Conservation (phyloP, 129 eudicot genomes). For the Centella asiatica region DNA sequence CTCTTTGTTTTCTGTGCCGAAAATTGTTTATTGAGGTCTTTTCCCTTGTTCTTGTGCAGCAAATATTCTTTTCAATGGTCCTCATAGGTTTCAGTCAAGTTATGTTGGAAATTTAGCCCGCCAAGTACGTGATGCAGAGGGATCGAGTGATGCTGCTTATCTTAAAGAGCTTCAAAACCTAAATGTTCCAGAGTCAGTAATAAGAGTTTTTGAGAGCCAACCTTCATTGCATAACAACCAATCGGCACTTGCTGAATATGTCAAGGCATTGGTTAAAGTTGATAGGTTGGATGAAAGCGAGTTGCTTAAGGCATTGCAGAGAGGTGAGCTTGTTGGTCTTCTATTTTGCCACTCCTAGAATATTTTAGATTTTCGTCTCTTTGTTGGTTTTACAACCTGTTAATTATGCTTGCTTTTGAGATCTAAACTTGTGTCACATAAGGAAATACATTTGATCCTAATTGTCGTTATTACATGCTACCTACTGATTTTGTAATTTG, state of each 20-base stretch:
- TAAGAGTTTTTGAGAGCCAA: constrained; percentile 72
- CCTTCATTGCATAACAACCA: constrained; percentile 70
- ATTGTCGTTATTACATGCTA: no score
- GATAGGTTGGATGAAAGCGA: constrained; percentile 85
- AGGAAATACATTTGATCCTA: no score
- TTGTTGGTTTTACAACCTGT: background rate
- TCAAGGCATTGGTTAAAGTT: constrained; percentile 81
- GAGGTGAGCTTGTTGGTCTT: constrained; percentile 38
- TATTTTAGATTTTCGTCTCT: no score
- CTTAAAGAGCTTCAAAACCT: constrained; percentile 54
- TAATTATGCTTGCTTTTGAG: no score
- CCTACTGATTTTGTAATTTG: no score
- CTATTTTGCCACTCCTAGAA: background rate
- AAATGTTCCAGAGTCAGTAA: constrained; percentile 79
- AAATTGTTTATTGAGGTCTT: background rate
- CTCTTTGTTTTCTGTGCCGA: background rate
- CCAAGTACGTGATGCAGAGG: constrained; percentile 48
- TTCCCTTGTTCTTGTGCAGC: constrained; percentile 18
- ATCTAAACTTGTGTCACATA: no score
- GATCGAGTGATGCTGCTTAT: constrained; percentile 40
- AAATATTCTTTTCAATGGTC: constrained; percentile 25
- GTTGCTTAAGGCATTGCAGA: constrained; percentile 75
- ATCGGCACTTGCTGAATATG: constrained; percentile 78
- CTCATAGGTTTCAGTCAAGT: constrained; percentile 52
- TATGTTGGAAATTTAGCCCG: constrained; percentile 49